These are phyloP conservation scores for Apophysomyces ossiformis DNA, from an alignment of 371 early-diverging fungal species.

Conservation along the genomic window DNA sequence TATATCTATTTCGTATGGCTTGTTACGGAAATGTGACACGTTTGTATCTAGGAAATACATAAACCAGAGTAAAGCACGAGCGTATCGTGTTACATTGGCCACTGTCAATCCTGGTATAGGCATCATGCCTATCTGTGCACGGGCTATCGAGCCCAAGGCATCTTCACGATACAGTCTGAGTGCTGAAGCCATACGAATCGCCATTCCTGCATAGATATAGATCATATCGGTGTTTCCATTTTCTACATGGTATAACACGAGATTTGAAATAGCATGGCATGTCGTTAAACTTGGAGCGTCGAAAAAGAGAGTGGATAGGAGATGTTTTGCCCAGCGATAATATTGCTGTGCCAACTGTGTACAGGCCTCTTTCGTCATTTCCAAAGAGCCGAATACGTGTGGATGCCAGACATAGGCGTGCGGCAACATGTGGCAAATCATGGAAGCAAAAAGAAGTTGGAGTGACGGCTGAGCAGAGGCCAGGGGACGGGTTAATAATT, in stretches of 20 bases:
- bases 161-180: slow-evolving; percentile 43
- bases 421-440: slow-evolving; percentile 46
- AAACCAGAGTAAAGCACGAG: slow-evolving; percentile 46
- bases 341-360: slow-evolving; percentile 32
- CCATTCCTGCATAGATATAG: slow-evolving; percentile 53
- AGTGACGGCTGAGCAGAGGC: slow-evolving; percentile 23
- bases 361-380: slow-evolving; percentile 18
- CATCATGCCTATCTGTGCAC: slow-evolving; percentile 17
- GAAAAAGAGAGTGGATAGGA: slow-evolving; percentile 43
- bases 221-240: slow-evolving; percentile 48
- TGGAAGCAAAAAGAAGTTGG: slow-evolving; percentile 37
- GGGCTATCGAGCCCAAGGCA: slow-evolving; percentile 23
- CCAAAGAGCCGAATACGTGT: slow-evolving; percentile 24
- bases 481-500: slow-evolving; percentile 18
- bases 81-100: slow-evolving; percentile 25
- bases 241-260: slow-evolving; percentile 52
- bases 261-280: slow-evolving; percentile 47
- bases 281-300: slow-evolving; percentile 40
- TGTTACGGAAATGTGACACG: slow-evolving; percentile 49
- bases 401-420: slow-evolving; percentile 53
- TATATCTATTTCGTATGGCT: slow-evolving; percentile 47
- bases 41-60: slow-evolving; percentile 51
- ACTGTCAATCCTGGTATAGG: slow-evolving; percentile 15
- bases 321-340: slow-evolving; percentile 44
- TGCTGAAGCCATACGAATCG: slow-evolving; percentile 44